A percentile compares a stretch with the other conserved stretches of the same genome.
Evolutionary conservation across 768 basidiomycete species (phyloP).

Genomic region (Termitomyces sp.): DNA sequence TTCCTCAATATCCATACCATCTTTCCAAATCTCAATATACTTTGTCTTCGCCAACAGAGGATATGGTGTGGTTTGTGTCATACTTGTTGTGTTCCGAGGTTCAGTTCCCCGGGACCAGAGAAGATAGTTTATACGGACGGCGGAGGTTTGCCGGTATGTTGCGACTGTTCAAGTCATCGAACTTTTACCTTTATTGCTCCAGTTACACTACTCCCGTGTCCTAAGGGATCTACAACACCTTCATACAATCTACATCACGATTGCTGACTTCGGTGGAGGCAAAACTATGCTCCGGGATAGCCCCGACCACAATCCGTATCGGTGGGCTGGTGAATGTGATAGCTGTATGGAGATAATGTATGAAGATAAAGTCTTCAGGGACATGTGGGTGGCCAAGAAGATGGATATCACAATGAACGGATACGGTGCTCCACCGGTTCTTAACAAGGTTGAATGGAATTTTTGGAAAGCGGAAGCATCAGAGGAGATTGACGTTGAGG

Average conservation of each 20-base stretch:
- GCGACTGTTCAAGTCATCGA: not conserved
- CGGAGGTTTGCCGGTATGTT: slow-evolving; percentile 31
- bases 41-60: slow-evolving; percentile 24
- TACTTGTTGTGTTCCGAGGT: slow-evolving; percentile 26
- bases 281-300: slow-evolving; percentile 16
- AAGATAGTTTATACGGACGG: slow-evolving; percentile 29
- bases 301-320: slow-evolving; percentile 17
- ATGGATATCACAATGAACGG: slow-evolving; percentile 16
- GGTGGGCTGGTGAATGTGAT: slow-evolving; percentile 38
- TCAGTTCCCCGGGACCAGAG: slow-evolving; percentile 22
- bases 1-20: slow-evolving; percentile 20
- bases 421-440: slow-evolving; percentile 26
- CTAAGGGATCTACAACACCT: slow-evolving; percentile 23
- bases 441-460: slow-evolving; percentile 28
- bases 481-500: slow-evolving; percentile 17
- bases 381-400: slow-evolving; percentile 29
- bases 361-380: slow-evolving; percentile 27
- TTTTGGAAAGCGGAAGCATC: slow-evolving; percentile 21
- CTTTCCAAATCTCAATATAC: slow-evolving; percentile 22
- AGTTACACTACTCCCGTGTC: slow-evolving; percentile 33
- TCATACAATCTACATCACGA: slow-evolving; percentile 27
- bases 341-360: slow-evolving; percentile 34
- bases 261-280: slow-evolving; percentile 25
- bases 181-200: not conserved
- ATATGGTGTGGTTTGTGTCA: slow-evolving; percentile 36